Conservation (phyloP, 2,329 filamentous ascomycete genomes). For the Talaromyces sp. region DNA sequence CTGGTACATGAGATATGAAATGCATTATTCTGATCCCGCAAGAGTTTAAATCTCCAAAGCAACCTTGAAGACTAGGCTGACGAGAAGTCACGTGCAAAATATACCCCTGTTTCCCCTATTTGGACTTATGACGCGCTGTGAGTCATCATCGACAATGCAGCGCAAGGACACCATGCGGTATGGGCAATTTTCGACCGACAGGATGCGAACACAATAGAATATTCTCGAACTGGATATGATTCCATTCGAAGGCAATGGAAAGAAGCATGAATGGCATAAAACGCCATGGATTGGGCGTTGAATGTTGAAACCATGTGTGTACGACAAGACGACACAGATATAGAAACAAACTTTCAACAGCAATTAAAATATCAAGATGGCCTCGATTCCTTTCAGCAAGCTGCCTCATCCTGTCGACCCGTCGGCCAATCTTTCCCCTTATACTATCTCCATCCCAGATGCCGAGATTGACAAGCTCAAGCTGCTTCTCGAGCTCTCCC, state of each 20-base stretch:
- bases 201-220: neutral
- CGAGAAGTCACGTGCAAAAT: neutral
- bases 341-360: neutral
- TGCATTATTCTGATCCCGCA: neutral
- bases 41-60: neutral
- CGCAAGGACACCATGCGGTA: neutral
- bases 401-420: neutral
- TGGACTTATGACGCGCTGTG: neutral
- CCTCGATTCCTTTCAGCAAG: neutral
- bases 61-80: neutral
- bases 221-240: neutral
- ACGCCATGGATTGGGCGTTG: neutral
- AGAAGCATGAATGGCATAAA: neutral
- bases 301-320: neutral
- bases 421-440: neutral
- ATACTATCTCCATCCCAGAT: neutral
- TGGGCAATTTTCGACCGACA: neutral
- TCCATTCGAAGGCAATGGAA: neutral
- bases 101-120: neutral
- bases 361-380: neutral
- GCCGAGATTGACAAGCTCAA: conserved; percentile 1
- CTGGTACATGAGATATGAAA: neutral
- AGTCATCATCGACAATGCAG: neutral
- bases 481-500: neutral
- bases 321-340: neutral